Conservation (phyloP, 139 green algal species). For the Spirogloea muscicola region DNA sequence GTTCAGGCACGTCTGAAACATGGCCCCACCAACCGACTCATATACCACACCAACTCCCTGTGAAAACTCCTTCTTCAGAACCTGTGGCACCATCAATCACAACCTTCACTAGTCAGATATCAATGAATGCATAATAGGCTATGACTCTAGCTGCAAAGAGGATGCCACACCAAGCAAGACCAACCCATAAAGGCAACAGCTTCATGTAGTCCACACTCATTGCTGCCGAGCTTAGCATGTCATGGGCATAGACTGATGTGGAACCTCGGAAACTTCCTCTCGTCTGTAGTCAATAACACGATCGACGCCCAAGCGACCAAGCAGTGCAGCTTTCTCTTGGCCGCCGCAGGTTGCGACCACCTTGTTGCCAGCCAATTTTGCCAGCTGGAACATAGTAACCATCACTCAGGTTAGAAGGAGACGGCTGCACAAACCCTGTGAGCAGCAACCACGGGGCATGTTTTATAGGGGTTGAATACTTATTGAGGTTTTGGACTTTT, state of each 20-base stretch:
- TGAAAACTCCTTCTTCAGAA: constrained; percentile 61
- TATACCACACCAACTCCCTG: constrained; percentile 64
- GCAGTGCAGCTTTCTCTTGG: constrained; percentile 68
- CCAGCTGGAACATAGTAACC: constrained; percentile 60
- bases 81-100: constrained; percentile 25
- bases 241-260: not conserved
- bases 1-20: constrained; percentile 67
- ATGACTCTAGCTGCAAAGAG: no score
- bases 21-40: constrained; percentile 65
- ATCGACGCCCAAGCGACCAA: constrained; percentile 73
- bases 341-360: constrained; percentile 77
- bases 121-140: no score
- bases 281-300: constrained; percentile 80
- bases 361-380: constrained; percentile 69
- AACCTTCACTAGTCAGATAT: no score
- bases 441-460: no score
- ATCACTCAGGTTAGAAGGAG: no score
- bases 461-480: no score
- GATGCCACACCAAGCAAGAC: no score
- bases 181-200: no score
- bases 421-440: no score
- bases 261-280: constrained; percentile 10
- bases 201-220: no score
- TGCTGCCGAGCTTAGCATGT: not conserved
- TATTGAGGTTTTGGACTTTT: no score